Evolutionary conservation across 1,284 basidiomycete species (phyloP).

Genomic region (Termitomyces sp.): DNA sequence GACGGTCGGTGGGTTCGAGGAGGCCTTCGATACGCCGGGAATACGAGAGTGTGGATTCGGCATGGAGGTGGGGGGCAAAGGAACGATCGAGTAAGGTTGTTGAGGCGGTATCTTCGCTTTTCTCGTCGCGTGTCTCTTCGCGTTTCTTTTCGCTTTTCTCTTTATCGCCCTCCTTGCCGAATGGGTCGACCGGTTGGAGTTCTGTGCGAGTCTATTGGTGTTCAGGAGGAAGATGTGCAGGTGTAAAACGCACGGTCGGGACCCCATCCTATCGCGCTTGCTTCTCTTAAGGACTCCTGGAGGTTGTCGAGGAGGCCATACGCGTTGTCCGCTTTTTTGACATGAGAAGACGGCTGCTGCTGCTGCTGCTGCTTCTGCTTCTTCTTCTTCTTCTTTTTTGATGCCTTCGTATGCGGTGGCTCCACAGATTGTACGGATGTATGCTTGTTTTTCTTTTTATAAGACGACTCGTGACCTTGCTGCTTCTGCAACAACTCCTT

Average conservation of each 20-base stretch:
- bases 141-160: too few species aligned
- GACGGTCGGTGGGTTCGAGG: constrained; percentile 24
- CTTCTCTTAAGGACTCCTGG: neutral
- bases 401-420: neutral
- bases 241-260: constrained; percentile 21
- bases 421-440: too few species aligned
- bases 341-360: too few species aligned
- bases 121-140: too few species aligned
- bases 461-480: too few species aligned
- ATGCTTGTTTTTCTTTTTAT: neutral
- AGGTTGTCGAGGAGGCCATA: neutral
- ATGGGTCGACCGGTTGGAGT: constrained; percentile 8
- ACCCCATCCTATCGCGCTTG: constrained; percentile 23
- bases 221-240: neutral
- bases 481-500: neutral
- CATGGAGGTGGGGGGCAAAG: neutral
- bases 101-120: neutral
- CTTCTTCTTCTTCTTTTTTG: neutral
- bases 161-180: too few species aligned
- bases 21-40: constrained; percentile 39
- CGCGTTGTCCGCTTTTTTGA: fast-evolving
- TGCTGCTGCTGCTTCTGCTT: too few species aligned
- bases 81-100: neutral
- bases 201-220: neutral
- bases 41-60: constrained; percentile 11